phyloP scores from a whole-genome alignment of 306 rosid species.

The Ochetophila trinervis region DNA sequence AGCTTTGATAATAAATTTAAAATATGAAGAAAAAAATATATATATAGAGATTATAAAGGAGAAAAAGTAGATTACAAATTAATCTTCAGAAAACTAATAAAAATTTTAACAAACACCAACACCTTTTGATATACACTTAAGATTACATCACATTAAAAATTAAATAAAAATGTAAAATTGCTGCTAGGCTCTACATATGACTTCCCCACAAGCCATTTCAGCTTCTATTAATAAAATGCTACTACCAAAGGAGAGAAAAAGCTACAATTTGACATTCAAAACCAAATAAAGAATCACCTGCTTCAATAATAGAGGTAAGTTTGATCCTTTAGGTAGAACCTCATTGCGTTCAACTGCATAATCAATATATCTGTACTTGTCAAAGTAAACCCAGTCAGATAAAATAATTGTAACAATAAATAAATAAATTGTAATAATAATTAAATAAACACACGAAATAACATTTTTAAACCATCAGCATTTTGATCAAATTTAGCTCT shows the following conservation, averaged over 20 bases:
- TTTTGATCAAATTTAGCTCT: no score
- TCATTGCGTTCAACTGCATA: constrained; percentile 60
- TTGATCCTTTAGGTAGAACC: constrained; percentile 34
- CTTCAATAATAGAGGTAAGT: constrained; percentile 52
- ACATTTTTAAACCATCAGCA: no score
- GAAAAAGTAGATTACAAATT: no score
- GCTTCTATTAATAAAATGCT: background rate
- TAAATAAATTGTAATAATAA: no score
- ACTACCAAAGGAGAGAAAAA: background rate
- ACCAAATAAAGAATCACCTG: constrained; percentile 44
- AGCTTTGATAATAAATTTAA: no score
- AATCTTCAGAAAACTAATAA: no score
- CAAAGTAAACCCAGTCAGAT: constrained; percentile 33
- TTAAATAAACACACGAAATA: no score
- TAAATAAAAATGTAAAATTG: background rate
- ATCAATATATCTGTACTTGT: constrained; percentile 67
- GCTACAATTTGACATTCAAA: background rate
- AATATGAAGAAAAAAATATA: no score
- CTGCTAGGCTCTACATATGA: background rate
- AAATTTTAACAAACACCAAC: background rate
- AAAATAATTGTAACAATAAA: no score
- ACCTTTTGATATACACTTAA: background rate
- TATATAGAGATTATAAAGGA: no score
- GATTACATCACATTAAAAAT: background rate
- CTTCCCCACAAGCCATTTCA: background rate